These are phyloP conservation scores for Cystofilobasidium ferigula DNA, from an alignment of 768 basidiomycete species.

Conservation along the genomic window DNA sequence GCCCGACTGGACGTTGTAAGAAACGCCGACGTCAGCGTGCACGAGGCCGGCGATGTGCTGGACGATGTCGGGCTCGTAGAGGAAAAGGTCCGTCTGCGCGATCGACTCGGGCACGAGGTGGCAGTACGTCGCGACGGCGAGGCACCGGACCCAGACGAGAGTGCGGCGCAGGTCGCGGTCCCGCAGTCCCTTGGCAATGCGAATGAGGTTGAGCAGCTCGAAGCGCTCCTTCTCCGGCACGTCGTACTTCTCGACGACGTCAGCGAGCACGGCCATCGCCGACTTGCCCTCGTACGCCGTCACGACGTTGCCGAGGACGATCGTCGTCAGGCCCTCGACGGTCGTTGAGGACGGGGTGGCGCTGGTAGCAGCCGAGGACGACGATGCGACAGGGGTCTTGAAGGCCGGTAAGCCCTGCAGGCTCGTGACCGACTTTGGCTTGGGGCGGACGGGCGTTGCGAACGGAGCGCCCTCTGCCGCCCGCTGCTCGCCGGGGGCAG, in stretches of 20 bases:
- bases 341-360: conserved; percentile 16
- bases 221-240: conserved; percentile 76
- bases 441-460: conserved; percentile 20
- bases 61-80: conserved; percentile 90
- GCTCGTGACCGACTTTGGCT: conserved; percentile 17
- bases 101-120: conserved; percentile 67
- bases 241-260: conserved; percentile 54
- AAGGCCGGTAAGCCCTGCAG: conserved; percentile 15
- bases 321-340: conserved; percentile 33
- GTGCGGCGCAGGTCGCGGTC: conserved; percentile 54
- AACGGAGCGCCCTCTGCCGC: neutral
- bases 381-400: conserved; percentile 13
- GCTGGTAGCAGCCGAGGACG: neutral
- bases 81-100: conserved; percentile 69
- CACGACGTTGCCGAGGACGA: conserved; percentile 40
- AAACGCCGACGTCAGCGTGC: conserved; percentile 50
- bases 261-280: conserved; percentile 65
- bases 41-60: conserved; percentile 78
- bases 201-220: conserved; percentile 74
- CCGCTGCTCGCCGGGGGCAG: neutral
- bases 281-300: conserved; percentile 41
- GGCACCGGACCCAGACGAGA: conserved; percentile 64
- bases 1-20: conserved; percentile 63
- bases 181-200: conserved; percentile 60
- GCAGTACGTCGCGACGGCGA: conserved; percentile 75